Evolutionary conservation across 2,329 filamentous ascomycete genomes (phyloP).

Genomic region (Monilinia aucupariae): DNA sequence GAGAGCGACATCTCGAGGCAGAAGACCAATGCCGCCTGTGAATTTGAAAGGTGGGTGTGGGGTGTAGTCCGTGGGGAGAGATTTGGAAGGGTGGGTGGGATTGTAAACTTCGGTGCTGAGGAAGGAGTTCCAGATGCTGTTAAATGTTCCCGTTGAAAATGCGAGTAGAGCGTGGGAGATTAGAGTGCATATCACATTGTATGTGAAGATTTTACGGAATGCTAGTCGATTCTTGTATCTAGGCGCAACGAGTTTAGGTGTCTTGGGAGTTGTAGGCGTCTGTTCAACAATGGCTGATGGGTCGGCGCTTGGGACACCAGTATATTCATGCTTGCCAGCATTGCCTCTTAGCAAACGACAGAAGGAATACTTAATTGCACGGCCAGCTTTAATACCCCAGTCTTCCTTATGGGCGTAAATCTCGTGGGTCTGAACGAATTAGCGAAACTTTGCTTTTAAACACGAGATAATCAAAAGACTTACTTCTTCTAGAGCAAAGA

Average conservation of each 20-base stretch:
- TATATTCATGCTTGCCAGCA: slow-evolving; percentile 15
- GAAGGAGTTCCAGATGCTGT: slow-evolving; percentile 57
- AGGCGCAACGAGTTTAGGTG: slow-evolving; percentile 27
- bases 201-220: slow-evolving; percentile 40
- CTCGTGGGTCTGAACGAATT: slow-evolving; percentile 35
- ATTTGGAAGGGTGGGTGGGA: slow-evolving; percentile 20
- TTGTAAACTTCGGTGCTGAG: slow-evolving; percentile 51
- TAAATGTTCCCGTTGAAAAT: slow-evolving; percentile 56
- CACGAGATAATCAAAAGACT: background rate
- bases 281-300: slow-evolving; percentile 14
- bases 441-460: slow-evolving; percentile 18
- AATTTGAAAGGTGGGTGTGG: slow-evolving; percentile 37
- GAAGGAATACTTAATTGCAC: slow-evolving; percentile 21
- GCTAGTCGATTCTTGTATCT: slow-evolving; percentile 38
- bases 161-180: slow-evolving; percentile 53
- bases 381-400: slow-evolving; percentile 29
- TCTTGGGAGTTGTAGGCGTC: slow-evolving; percentile 20
- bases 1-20: slow-evolving; percentile 64
- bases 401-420: slow-evolving; percentile 34
- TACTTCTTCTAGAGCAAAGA: slow-evolving; percentile 37
- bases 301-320: slow-evolving; percentile 5
- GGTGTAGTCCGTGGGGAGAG: slow-evolving; percentile 45
- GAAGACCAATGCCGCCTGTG: slow-evolving; percentile 71
- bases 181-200: slow-evolving; percentile 41
- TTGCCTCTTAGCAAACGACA: slow-evolving; percentile 16